phyloP scores from a whole-genome alignment of 192 early-diverging fungal species.

The Coemansia sp. region DNA sequence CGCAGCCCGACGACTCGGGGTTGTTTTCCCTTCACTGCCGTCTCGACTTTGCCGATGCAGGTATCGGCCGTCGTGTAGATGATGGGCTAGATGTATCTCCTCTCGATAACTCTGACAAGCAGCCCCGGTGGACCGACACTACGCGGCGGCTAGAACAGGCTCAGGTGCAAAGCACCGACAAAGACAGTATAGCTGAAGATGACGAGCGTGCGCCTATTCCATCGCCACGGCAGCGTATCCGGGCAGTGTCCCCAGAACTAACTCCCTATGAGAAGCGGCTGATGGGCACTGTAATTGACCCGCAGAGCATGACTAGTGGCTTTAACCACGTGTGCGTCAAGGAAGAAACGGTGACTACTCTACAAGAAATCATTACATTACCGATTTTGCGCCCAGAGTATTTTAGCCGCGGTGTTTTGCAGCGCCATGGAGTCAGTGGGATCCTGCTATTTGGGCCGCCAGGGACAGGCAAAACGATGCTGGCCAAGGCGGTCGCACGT shows the following conservation, averaged over 20 bases:
- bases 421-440: constrained; percentile 67
- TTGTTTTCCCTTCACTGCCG: constrained; percentile 21
- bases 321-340: constrained; percentile 77
- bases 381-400: constrained; percentile 75
- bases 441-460: constrained; percentile 84
- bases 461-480: constrained; percentile 83
- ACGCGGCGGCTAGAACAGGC: constrained; percentile 21
- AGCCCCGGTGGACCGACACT: constrained; percentile 25
- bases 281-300: constrained; percentile 76
- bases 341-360: constrained; percentile 73
- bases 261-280: constrained; percentile 74
- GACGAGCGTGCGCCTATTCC: constrained; percentile 3
- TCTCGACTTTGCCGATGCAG: constrained; percentile 40
- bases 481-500: constrained; percentile 83
- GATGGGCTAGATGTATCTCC: constrained; percentile 34
- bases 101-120: not conserved
- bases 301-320: constrained; percentile 53
- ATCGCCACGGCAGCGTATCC: constrained; percentile 43
- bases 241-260: constrained; percentile 48
- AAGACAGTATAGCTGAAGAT: not conserved
- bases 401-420: constrained; percentile 69
- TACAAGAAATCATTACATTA: constrained; percentile 82
- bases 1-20: not conserved
- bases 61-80: constrained; percentile 30
- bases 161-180: not conserved